phyloP scores from a whole-genome alignment of 2,329 filamentous ascomycete species.

The Fusarium metavorans region DNA sequence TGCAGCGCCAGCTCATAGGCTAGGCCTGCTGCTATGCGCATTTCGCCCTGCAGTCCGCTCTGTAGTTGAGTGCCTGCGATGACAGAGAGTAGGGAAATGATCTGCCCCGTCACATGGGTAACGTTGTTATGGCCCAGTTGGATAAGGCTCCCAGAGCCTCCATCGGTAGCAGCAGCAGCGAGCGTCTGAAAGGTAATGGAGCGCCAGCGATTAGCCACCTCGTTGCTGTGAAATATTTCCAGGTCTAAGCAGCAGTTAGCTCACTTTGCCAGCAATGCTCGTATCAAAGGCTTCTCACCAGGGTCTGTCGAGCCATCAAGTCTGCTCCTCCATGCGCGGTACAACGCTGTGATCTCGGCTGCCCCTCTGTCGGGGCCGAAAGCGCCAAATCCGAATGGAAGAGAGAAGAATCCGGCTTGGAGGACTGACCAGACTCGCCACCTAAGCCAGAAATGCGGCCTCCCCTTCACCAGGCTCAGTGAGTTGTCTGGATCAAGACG shows the following conservation, averaged over 20 bases:
- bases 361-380: neutral
- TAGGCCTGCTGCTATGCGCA: neutral
- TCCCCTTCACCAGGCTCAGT: neutral
- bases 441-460: neutral
- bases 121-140: neutral
- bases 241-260: neutral
- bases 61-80: neutral
- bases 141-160: neutral
- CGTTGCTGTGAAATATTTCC: neutral
- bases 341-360: neutral
- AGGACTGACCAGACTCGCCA: neutral
- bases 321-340: neutral
- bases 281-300: neutral
- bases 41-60: neutral
- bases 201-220: neutral
- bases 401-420: neutral
- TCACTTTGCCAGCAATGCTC: neutral
- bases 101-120: neutral
- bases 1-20: neutral
- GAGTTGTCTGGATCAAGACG: neutral
- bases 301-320: neutral
- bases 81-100: neutral
- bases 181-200: neutral
- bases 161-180: neutral
- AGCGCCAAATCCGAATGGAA: slow-evolving; percentile 4